Conservation (phyloP, 371 early-diverging fungal species). For the Mucor indicus region DNA sequence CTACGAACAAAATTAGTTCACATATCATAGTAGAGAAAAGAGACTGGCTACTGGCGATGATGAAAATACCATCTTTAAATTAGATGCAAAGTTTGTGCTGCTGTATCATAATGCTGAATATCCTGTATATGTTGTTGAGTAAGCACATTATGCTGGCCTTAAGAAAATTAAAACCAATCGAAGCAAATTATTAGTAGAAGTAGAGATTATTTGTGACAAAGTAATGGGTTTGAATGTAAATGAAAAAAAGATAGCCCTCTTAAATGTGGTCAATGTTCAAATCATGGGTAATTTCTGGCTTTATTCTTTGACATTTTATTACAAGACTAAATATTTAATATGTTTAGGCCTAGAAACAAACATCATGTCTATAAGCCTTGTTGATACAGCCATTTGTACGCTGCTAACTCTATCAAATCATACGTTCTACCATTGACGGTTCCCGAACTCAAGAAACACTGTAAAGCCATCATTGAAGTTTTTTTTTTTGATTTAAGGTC, state of each 20-base stretch:
- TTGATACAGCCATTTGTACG: neutral
- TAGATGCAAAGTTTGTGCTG: slow-evolving; percentile 12
- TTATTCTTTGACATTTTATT: slow-evolving; percentile 6
- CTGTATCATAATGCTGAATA: slow-evolving; percentile 9
- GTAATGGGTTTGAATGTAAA: neutral
- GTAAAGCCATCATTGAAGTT: neutral
- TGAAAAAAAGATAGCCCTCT: neutral
- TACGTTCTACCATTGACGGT: neutral
- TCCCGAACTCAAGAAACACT: neutral
- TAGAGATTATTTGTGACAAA: slow-evolving; percentile 2
- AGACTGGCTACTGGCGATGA: neutral
- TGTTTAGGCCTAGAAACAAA: slow-evolving; percentile 2
- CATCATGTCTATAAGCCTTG: neutral
- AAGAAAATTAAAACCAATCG: slow-evolving; percentile 5
- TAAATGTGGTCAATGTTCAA: neutral
- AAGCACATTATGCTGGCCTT: slow-evolving; percentile 9
- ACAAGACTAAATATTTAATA: slow-evolving; percentile 1
- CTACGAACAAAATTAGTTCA: slow-evolving; percentile 4
- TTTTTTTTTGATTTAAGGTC: too few species aligned
- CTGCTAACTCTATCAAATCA: neutral
- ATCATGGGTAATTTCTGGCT: slow-evolving; percentile 4
- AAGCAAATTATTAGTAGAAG: slow-evolving; percentile 10
- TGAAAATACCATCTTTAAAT: slow-evolving; percentile 7
- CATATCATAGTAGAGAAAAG: slow-evolving; percentile 6
- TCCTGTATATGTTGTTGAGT: slow-evolving; percentile 2